Percentiles rank a stretch among this genome's conserved stretches.
phyloP scores from a whole-genome alignment of 1,284 basidiomycete species.

The Cutaneotrichosporon mucoides region DNA sequence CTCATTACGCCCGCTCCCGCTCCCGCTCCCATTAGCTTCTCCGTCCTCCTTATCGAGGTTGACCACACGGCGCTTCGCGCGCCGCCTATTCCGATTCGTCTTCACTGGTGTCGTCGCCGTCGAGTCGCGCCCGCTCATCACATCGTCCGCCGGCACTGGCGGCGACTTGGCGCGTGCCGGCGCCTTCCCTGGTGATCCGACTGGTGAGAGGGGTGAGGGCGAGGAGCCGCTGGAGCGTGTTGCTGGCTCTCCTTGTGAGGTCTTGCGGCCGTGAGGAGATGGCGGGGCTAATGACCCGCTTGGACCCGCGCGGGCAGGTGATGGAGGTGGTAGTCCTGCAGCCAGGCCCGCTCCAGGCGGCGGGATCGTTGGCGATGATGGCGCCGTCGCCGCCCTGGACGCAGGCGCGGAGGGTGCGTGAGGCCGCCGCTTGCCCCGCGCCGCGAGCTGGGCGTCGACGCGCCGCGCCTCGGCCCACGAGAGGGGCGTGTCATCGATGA shows the following conservation, averaged over 20 bases:
- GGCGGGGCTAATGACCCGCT: neutral
- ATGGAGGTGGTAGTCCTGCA: too few species aligned
- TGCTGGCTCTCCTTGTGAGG: too few species aligned
- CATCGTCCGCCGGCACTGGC: too few species aligned
- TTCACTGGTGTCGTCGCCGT: neutral
- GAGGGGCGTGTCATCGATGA: slow-evolving; percentile 68
- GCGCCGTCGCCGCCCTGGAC: neutral
- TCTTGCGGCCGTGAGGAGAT: too few species aligned
- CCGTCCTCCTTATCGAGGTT: slow-evolving; percentile 10
- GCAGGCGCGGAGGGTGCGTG: neutral
- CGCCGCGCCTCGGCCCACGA: slow-evolving; percentile 63
- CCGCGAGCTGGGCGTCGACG: slow-evolving; percentile 7
- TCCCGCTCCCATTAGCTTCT: too few species aligned
- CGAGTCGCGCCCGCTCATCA: neutral
- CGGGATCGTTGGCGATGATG: neutral
- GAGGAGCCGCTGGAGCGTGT: neutral
- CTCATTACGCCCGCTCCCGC: too few species aligned
- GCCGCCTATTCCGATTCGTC: slow-evolving; percentile 2
- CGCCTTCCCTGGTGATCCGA: neutral
- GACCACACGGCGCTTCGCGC: slow-evolving; percentile 10
- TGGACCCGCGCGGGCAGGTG: neutral
- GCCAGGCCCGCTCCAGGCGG: too few species aligned
- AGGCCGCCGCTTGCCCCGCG: slow-evolving; percentile 1
- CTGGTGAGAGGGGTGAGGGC: neutral
- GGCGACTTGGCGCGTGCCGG: neutral